phyloP scores from a whole-genome alignment of 2,329 filamentous ascomycete species.

The Colletotrichum higginsianum region DNA sequence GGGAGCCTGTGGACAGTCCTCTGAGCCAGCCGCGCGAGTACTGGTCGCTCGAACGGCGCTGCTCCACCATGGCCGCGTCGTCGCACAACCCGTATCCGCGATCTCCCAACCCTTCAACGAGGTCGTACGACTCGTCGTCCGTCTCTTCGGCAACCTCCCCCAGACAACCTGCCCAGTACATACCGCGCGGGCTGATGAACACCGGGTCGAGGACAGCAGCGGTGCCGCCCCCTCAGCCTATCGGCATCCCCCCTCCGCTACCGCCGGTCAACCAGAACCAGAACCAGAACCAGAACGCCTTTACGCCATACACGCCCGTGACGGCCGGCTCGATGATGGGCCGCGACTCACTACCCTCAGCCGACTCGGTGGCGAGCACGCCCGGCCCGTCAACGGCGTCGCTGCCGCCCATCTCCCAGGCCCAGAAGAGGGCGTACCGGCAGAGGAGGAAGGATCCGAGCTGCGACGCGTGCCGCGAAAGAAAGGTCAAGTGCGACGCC shows the following conservation, averaged over 20 bases:
- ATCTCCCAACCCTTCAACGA: slow-evolving; percentile 73
- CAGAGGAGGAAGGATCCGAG: slow-evolving; percentile 97
- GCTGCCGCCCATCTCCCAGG: slow-evolving; percentile 62
- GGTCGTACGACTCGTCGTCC: slow-evolving; percentile 76
- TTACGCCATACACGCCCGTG: slow-evolving; percentile 69
- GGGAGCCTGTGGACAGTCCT: slow-evolving; percentile 55
- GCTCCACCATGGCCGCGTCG: slow-evolving; percentile 42
- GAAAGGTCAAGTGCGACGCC: slow-evolving; percentile 91
- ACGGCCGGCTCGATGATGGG: slow-evolving; percentile 65
- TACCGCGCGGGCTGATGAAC: slow-evolving; percentile 65
- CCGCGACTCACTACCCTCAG: slow-evolving; percentile 73
- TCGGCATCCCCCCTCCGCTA: slow-evolving; percentile 65
- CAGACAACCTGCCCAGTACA: slow-evolving; percentile 66
- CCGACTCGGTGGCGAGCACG: slow-evolving; percentile 70
- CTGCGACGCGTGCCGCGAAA: slow-evolving; percentile 95
- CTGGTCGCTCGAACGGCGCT: slow-evolving; percentile 49
- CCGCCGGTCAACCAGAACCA: slow-evolving; percentile 58
- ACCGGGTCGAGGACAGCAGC: slow-evolving; percentile 65
- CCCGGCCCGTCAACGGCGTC: slow-evolving; percentile 61
- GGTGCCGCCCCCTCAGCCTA: slow-evolving; percentile 65
- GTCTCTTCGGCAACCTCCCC: slow-evolving; percentile 75
- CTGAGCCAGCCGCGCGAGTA: slow-evolving; percentile 53
- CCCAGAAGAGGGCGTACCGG: slow-evolving; percentile 93
- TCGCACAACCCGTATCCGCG: slow-evolving; percentile 72
- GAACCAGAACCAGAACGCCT: slow-evolving; percentile 55